These are phyloP conservation scores for Physcomitrellopsis africana DNA, from an alignment of 225 moss, liverwort and hornwort genomes.

Conservation along the genomic window DNA sequence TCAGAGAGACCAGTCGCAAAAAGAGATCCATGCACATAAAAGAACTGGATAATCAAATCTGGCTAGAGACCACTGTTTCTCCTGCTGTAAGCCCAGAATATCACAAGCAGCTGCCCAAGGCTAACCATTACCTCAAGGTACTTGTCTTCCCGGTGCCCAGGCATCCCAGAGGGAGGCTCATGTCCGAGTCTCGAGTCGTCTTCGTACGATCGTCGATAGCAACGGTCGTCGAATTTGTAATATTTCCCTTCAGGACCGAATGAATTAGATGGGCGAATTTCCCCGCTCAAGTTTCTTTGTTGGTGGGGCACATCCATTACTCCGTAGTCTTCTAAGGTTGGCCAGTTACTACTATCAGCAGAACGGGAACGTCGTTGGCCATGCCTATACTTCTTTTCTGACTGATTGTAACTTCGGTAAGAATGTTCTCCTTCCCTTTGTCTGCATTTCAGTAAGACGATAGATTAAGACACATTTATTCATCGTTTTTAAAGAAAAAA, in stretches of 20 bases:
- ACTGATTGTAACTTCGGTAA: neutral
- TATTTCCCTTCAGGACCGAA: neutral
- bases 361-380: slow-evolving; percentile 18
- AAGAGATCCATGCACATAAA: no score
- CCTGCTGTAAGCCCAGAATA: no score
- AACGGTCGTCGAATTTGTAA: slow-evolving; percentile 1
- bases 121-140: slow-evolving; percentile 14
- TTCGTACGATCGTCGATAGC: neutral
- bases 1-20: no score
- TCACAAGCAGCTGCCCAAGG: neutral
- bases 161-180: neutral
- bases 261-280: neutral
- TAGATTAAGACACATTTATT: no score
- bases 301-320: slow-evolving; percentile 15
- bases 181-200: slow-evolving; percentile 1
- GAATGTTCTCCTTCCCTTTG: slow-evolving; percentile 24
- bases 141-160: slow-evolving; percentile 3
- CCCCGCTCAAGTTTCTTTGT: neutral
- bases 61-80: no score
- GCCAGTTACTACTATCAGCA: slow-evolving; percentile 37
- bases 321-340: slow-evolving; percentile 25
- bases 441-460: slow-evolving; percentile 4
- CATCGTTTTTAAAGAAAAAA: neutral
- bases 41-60: no score
- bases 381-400: slow-evolving; percentile 18